phyloP scores from a whole-genome alignment of 2,329 filamentous ascomycete species.

The Fusarium sp. region DNA sequence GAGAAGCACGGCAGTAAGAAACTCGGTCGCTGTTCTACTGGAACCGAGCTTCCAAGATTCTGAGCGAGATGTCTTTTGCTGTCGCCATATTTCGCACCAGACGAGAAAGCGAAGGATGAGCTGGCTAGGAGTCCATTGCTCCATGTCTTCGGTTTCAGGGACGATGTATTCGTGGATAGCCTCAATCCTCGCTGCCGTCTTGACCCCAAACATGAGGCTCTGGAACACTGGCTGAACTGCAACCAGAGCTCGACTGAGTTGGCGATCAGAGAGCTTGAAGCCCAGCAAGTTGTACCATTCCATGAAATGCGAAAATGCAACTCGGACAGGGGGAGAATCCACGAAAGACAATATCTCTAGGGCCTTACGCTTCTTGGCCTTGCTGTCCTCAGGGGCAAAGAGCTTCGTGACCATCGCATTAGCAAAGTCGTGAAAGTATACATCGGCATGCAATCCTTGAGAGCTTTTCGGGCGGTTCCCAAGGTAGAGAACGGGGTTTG shows the following conservation, averaged over 20 bases:
- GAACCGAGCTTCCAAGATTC: conserved; percentile 34
- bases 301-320: conserved; percentile 37
- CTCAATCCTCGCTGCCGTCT: neutral
- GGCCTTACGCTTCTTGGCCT: conserved; percentile 16
- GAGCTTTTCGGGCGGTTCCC: conserved; percentile 5
- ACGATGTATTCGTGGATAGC: conserved; percentile 24
- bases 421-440: conserved; percentile 36
- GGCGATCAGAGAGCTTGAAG: neutral
- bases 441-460: conserved; percentile 3
- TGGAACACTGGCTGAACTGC: conserved; percentile 15
- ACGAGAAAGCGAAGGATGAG: conserved; percentile 40
- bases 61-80: conserved; percentile 30
- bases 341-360: conserved; percentile 37
- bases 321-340: conserved; percentile 39
- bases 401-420: conserved; percentile 18
- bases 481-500: conserved; percentile 8
- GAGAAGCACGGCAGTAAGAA: conserved; percentile 39
- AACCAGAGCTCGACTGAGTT: conserved; percentile 13
- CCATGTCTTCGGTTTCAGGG: neutral
- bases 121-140: conserved; percentile 17
- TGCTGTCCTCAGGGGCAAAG: conserved; percentile 3
- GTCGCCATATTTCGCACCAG: conserved; percentile 40
- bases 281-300: neutral
- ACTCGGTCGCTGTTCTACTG: conserved; percentile 20
- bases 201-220: conserved; percentile 32